Conservation (phyloP, 306 rosid genomes). For the Amphicarpaea edgeworthii region DNA sequence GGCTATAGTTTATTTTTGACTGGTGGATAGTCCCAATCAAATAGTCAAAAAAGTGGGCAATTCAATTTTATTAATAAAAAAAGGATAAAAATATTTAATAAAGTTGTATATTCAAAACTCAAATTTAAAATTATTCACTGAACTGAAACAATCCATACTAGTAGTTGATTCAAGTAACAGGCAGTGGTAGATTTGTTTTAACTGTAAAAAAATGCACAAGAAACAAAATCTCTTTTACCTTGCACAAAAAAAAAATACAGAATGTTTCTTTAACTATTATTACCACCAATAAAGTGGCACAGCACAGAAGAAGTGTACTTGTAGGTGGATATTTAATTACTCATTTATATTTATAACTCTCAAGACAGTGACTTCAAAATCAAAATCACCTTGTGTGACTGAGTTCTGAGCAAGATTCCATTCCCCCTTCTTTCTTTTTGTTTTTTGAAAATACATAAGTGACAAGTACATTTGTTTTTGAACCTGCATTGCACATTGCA, state of each 20-base stretch:
- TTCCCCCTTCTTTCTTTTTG: constrained; percentile 25
- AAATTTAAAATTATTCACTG: too few species aligned
- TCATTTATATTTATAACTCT: constrained; percentile 29
- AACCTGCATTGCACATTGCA: constrained; percentile 15
- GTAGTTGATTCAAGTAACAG: too few species aligned
- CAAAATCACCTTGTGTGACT: constrained; percentile 37
- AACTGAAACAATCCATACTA: too few species aligned
- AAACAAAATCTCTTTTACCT: background rate
- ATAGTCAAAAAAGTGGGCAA: background rate
- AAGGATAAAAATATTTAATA: too few species aligned
- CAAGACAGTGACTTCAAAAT: constrained; percentile 37
- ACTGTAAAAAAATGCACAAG: background rate
- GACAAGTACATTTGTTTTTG: constrained; percentile 49
- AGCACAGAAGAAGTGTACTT: constrained; percentile 28
- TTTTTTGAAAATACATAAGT: constrained; percentile 39
- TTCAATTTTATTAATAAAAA: background rate
- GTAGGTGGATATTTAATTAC: constrained; percentile 46
- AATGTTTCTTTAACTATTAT: constrained; percentile 2
- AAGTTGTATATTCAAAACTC: too few species aligned
- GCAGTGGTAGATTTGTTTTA: too few species aligned
- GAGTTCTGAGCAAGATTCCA: constrained; percentile 49
- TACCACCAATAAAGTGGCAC: background rate
- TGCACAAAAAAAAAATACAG: background rate
- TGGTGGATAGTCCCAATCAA: constrained; percentile 30
- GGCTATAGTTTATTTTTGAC: constrained; percentile 23